Evolutionary conservation across 2,329 filamentous ascomycete genomes (phyloP).

Genomic region (Claviceps spartinae): DNA sequence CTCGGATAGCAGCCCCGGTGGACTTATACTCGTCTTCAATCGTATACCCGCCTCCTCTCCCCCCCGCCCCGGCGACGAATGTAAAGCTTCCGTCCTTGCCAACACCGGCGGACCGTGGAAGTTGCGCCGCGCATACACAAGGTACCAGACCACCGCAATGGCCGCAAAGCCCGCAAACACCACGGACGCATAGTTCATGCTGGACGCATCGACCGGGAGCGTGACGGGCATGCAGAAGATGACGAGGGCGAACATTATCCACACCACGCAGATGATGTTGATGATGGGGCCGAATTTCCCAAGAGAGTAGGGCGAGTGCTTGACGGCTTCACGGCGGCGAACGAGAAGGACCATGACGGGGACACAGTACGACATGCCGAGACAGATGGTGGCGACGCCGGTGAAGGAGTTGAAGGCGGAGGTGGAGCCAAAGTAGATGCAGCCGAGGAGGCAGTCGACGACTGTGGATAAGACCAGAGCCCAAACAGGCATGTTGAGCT

Average conservation of each 20-base stretch:
- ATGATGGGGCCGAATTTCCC: constrained; percentile 55
- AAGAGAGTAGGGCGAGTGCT: constrained; percentile 52
- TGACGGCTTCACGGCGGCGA: constrained; percentile 51
- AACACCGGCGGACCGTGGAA: constrained; percentile 43
- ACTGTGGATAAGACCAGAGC: constrained; percentile 54
- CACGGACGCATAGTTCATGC: constrained; percentile 55
- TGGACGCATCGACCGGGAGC: constrained; percentile 38
- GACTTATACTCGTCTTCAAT: constrained; percentile 1
- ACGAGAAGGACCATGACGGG: constrained; percentile 61
- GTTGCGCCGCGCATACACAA: constrained; percentile 46
- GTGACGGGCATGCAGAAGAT: constrained; percentile 65
- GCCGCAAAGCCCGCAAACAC: constrained; percentile 50
- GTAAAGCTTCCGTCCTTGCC: neutral
- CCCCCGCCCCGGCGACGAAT: neutral
- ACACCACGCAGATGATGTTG: constrained; percentile 53
- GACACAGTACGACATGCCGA: constrained; percentile 61
- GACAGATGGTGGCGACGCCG: constrained; percentile 65
- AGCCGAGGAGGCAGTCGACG: constrained; percentile 57
- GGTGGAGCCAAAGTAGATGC: constrained; percentile 67
- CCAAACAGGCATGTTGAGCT: constrained; percentile 56
- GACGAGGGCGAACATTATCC: constrained; percentile 57
- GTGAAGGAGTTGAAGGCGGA: constrained; percentile 72
- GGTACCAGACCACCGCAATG: constrained; percentile 50
- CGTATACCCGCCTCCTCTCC: neutral
- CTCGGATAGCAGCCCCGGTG: neutral